These are phyloP conservation scores for Trametes cingulata DNA, from an alignment of 768 basidiomycete species.

Conservation along the genomic window DNA sequence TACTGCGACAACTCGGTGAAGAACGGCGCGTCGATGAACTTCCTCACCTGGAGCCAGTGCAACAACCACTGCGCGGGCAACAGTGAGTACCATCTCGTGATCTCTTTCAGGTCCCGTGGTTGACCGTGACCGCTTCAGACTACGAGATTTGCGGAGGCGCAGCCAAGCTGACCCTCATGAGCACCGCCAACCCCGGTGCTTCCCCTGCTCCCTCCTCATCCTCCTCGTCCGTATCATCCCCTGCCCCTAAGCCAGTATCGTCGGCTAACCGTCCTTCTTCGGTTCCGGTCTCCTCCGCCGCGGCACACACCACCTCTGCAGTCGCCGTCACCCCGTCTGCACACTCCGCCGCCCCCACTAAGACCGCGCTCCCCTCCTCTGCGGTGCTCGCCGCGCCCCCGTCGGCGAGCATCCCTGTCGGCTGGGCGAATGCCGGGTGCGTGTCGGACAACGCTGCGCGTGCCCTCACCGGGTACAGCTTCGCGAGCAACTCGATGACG, in stretches of 20 bases:
- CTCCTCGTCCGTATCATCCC: conserved; percentile 17
- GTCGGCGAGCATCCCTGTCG: conserved; percentile 1
- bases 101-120: too few relatives aligned
- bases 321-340: conserved; percentile 4
- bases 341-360: conserved; percentile 10
- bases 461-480: conserved; percentile 27
- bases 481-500: conserved; percentile 29
- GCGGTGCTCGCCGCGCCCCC: conserved; percentile 2
- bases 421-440: conserved; percentile 24
- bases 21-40: conserved; percentile 25
- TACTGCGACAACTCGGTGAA: conserved; percentile 29
- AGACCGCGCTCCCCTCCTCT: not conserved
- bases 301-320: not conserved
- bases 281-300: not conserved
- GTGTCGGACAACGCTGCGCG: conserved; percentile 24
- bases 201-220: conserved; percentile 5
- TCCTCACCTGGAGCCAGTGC: conserved; percentile 25
- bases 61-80: conserved; percentile 25
- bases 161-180: conserved; percentile 20
- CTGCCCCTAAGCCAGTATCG: conserved; percentile 10
- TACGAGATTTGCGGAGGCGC: conserved; percentile 30
- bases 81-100: conserved; percentile 11
- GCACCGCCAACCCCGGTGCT: conserved; percentile 14
- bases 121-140: not conserved
- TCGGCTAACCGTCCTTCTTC: conserved; percentile 13